Percentiles rank a stretch among this genome's conserved stretches.
Conservation (phyloP, 2,329 filamentous ascomycete species). For the Epichloe coenophiala region DNA sequence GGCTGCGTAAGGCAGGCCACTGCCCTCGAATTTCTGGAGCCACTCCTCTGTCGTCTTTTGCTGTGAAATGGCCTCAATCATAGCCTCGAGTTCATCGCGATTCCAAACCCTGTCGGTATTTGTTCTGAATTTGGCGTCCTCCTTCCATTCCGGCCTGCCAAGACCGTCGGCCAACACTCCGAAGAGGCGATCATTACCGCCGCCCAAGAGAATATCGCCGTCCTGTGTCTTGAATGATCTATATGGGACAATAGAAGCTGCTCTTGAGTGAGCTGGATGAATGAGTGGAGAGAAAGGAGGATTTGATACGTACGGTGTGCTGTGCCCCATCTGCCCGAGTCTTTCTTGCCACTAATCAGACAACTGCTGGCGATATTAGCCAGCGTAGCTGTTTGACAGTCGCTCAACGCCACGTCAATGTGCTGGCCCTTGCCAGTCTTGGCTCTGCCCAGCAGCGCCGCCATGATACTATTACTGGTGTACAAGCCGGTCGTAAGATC, state of each 20-base stretch:
- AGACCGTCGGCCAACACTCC: slow-evolving; percentile 49
- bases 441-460: slow-evolving; percentile 64
- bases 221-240: slow-evolving; percentile 66
- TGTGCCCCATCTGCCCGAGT: slow-evolving; percentile 87
- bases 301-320: slow-evolving; percentile 60
- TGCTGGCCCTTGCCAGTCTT: slow-evolving; percentile 75
- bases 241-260: slow-evolving; percentile 94
- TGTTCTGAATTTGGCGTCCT: slow-evolving; percentile 42
- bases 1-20: slow-evolving; percentile 80
- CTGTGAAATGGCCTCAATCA: slow-evolving; percentile 64
- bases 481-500: slow-evolving; percentile 93
- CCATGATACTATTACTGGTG: slow-evolving; percentile 91
- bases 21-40: slow-evolving; percentile 77
- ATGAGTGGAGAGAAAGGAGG: not conserved
- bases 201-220: slow-evolving; percentile 56
- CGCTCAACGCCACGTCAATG: slow-evolving; percentile 80
- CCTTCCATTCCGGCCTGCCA: slow-evolving; percentile 44
- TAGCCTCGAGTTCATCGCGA: slow-evolving; percentile 59
- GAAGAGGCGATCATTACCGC: slow-evolving; percentile 60
- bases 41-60: slow-evolving; percentile 78
- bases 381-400: slow-evolving; percentile 88
- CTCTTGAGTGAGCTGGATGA: not conserved
- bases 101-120: slow-evolving; percentile 55
- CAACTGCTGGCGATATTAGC: slow-evolving; percentile 93
- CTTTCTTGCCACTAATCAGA: slow-evolving; percentile 74